A percentile compares a stretch with the other conserved stretches of the same genome.
phyloP scores from a whole-genome alignment of 2,329 filamentous ascomycete species.

The Hymenoscyphus fraxineus region DNA sequence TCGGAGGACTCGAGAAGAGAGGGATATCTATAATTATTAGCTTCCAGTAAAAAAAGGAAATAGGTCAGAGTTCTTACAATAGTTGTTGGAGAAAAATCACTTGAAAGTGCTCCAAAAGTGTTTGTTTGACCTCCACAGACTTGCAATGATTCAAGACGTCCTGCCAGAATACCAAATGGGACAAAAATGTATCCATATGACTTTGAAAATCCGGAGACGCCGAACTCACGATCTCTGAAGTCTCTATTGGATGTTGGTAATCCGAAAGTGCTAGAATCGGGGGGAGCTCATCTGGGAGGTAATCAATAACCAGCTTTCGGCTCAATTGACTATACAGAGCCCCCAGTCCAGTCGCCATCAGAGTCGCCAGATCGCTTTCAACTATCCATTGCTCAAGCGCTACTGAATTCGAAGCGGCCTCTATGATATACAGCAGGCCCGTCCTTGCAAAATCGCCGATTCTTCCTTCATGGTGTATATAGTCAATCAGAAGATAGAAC shows the following conservation, averaged over 20 bases:
- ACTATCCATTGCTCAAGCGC: conserved; percentile 93
- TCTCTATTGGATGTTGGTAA: conserved; percentile 69
- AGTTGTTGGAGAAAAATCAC: conserved; percentile 94
- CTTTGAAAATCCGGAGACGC: conserved; percentile 72
- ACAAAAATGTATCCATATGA: conserved; percentile 91
- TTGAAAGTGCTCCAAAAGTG: conserved; percentile 92
- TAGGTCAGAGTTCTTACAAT: conserved; percentile 53
- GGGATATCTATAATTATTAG: conserved; percentile 64
- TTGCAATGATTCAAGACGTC: conserved; percentile 94
- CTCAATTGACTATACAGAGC: conserved; percentile 65
- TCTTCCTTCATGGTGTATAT: conserved; percentile 92
- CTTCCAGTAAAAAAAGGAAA: not conserved
- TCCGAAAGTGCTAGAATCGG: conserved; percentile 86
- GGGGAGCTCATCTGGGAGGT: conserved; percentile 70
- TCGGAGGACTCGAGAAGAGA: conserved; percentile 95
- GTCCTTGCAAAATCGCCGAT: conserved; percentile 95
- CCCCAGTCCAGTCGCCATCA: conserved; percentile 94
- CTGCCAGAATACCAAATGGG: conserved; percentile 96
- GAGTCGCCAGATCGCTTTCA: conserved; percentile 89
- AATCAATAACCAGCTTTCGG: conserved; percentile 77
- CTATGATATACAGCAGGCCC: conserved; percentile 90
- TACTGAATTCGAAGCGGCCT: conserved; percentile 79
- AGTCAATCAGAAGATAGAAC: conserved; percentile 93
- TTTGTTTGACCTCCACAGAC: conserved; percentile 87
- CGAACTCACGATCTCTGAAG: conserved; percentile 69